Evolutionary conservation across 176 grass and related monocot species (phyloP).

Genomic region (Paspalum vaginatum): DNA sequence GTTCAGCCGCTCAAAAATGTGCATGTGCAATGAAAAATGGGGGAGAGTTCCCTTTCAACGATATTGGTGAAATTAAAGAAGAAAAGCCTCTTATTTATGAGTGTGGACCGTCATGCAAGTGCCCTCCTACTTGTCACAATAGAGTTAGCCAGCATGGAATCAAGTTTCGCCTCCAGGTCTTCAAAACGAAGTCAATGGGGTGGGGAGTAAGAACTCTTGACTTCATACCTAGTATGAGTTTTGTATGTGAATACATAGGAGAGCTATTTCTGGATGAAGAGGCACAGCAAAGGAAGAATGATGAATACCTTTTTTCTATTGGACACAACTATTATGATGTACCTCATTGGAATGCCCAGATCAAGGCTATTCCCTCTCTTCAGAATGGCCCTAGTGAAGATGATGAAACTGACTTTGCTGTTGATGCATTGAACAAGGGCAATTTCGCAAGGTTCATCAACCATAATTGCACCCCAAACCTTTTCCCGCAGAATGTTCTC

Average conservation of each 20-base stretch:
- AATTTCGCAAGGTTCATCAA: constrained; percentile 67
- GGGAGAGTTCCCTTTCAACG: constrained; percentile 45
- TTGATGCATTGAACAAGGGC: constrained; percentile 49
- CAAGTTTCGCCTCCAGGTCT: constrained; percentile 54
- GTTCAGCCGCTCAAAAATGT: constrained; percentile 51
- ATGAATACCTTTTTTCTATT: constrained; percentile 62
- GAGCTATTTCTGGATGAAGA: constrained; percentile 55
- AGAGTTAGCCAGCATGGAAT: constrained; percentile 59
- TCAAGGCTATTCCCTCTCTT: constrained; percentile 44
- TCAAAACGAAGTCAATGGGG: constrained; percentile 51
- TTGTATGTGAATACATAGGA: constrained; percentile 71
- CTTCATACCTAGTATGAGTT: constrained; percentile 55
- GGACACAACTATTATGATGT: constrained; percentile 60
- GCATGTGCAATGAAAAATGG: constrained; percentile 70
- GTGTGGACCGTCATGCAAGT: constrained; percentile 61
- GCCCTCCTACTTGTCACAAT: constrained; percentile 52
- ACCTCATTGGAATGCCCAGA: constrained; percentile 41
- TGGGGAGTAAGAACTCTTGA: constrained; percentile 67
- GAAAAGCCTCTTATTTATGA: constrained; percentile 61
- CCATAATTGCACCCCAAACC: constrained; percentile 63
- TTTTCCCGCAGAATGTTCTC: constrained; percentile 58
- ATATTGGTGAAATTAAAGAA: constrained; percentile 44
- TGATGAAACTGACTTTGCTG: constrained; percentile 21
- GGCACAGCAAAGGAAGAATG: constrained; percentile 50
- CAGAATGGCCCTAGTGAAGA: constrained; percentile 28